Conservation (phyloP, 164 flowering plant genomes). For the Stephania cephalantha region DNA sequence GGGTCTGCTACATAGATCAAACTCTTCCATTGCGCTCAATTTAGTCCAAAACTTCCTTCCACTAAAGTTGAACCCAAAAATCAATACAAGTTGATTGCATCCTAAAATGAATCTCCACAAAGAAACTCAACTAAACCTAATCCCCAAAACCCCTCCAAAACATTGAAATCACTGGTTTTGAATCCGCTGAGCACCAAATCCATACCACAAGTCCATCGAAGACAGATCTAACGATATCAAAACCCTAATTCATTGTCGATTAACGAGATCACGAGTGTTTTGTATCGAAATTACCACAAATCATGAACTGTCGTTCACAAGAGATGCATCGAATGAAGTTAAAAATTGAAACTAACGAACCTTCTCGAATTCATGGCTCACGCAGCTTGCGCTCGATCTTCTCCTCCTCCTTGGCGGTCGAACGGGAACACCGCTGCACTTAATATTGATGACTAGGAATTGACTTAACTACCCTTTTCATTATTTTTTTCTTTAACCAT, state of each 20-base stretch:
- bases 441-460: no score
- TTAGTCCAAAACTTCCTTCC: no score
- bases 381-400: background rate
- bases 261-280: background rate
- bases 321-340: background rate
- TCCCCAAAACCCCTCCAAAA: background rate
- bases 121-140: background rate
- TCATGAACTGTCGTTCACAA: background rate
- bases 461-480: no score
- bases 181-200: background rate
- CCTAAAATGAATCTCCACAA: background rate
- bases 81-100: no score
- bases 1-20: no score
- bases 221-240: background rate
- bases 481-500: no score
- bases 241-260: background rate
- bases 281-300: background rate
- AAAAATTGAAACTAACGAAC: background rate
- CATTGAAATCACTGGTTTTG: background rate
- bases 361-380: constrained; percentile 1
- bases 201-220: background rate
- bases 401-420: background rate
- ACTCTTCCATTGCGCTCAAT: no score
- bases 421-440: no score
- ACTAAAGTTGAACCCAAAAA: no score